Percentiles rank a stretch among this genome's conserved stretches.
phyloP scores from a whole-genome alignment of 1,139 yeast species.

The Lodderomyces elongisporus region DNA sequence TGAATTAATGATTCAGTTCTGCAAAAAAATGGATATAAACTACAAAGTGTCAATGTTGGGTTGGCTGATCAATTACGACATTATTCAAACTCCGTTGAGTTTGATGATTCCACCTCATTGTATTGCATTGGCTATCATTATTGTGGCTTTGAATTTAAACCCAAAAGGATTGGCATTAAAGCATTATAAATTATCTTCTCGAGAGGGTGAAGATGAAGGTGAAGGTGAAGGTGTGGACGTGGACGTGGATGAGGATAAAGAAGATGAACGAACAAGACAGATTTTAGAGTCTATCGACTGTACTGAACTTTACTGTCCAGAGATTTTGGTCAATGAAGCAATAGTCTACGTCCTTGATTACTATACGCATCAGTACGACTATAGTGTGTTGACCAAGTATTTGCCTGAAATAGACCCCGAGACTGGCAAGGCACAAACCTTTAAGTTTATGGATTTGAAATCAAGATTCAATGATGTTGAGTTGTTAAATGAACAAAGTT shows the following conservation, averaged over 20 bases:
- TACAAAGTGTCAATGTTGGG: constrained; percentile 49
- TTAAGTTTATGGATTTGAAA: constrained; percentile 45
- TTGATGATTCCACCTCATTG: constrained; percentile 76
- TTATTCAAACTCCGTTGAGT: constrained; percentile 66
- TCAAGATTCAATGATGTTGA: constrained; percentile 40
- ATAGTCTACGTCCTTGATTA: constrained; percentile 58
- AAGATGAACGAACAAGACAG: constrained; percentile 17
- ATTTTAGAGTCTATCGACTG: constrained; percentile 32
- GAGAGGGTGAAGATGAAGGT: too few species aligned
- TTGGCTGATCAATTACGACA: constrained; percentile 75
- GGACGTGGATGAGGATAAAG: constrained; percentile 11
- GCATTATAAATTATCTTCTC: constrained; percentile 12
- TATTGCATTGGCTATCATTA: constrained; percentile 64
- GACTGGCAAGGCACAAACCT: constrained; percentile 42
- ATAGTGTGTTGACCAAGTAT: constrained; percentile 26
- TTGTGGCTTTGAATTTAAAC: constrained; percentile 37
- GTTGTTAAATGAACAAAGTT: constrained; percentile 33
- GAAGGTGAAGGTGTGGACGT: too few species aligned
- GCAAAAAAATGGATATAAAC: constrained; percentile 48
- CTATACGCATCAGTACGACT: constrained; percentile 48
- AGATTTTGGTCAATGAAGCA: constrained; percentile 53
- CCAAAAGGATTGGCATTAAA: constrained; percentile 30
- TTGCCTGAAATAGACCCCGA: constrained; percentile 28
- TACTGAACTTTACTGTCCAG: constrained; percentile 45
- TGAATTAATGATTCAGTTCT: constrained; percentile 62